A percentile compares a stretch with the other conserved stretches of the same genome.
Evolutionary conservation across 176 grass and related monocot species (phyloP).

Genomic region (Oryza officinalis): DNA sequence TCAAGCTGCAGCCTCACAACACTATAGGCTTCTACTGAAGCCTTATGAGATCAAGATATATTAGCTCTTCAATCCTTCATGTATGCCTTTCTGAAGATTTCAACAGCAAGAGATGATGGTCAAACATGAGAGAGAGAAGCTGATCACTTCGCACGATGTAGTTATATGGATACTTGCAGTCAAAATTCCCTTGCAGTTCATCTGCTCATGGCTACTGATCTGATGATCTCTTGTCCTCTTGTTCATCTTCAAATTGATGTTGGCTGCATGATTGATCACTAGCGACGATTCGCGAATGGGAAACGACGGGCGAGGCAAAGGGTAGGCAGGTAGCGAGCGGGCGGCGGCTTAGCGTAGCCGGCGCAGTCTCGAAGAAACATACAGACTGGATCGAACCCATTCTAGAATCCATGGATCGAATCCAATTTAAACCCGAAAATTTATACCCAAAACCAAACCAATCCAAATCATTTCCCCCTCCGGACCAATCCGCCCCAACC

Average conservation of each 20-base stretch:
- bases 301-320: no score
- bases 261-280: background rate
- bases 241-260: background rate
- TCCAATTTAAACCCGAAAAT: no score
- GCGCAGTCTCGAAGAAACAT: no score
- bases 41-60: no score
- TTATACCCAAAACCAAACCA: no score
- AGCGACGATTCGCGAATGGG: no score
- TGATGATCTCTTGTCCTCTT: background rate
- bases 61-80: background rate
- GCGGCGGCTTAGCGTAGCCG: no score
- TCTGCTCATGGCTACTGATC: background rate
- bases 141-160: slow-evolving; percentile 6
- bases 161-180: slow-evolving; percentile 12
- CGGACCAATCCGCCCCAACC: no score
- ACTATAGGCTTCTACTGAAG: slow-evolving; percentile 32
- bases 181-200: slow-evolving; percentile 35
- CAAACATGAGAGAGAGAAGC: background rate
- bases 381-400: no score
- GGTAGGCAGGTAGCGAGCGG: no score
- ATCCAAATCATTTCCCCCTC: no score
- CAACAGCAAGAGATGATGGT: background rate
- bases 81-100: slow-evolving; percentile 10
- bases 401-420: no score
- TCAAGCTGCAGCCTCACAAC: slow-evolving; percentile 75